phyloP scores from a whole-genome alignment of 805 yeast genomes.

The Metschnikowia sp. region DNA sequence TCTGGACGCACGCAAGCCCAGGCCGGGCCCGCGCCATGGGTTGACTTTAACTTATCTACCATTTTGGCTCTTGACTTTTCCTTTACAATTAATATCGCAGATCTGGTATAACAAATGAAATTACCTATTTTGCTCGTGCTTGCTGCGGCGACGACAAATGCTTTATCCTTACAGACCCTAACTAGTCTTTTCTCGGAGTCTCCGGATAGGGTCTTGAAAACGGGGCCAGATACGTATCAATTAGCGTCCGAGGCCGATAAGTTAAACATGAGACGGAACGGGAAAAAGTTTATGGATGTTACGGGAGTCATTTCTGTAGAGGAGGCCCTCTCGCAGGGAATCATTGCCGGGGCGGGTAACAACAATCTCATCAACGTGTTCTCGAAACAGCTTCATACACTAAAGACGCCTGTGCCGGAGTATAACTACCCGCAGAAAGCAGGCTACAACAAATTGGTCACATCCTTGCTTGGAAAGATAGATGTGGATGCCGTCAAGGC shows the following conservation, averaged over 20 bases:
- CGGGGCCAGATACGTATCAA: slow-evolving; percentile 30
- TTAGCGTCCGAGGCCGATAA: slow-evolving; percentile 38
- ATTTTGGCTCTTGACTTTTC: not conserved
- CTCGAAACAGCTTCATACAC: slow-evolving; percentile 24
- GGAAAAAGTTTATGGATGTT: slow-evolving; percentile 61
- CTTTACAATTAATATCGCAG: not conserved
- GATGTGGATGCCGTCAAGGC: slow-evolving; percentile 45
- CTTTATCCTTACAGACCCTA: slow-evolving; percentile 12
- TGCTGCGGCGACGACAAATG: slow-evolving; percentile 7
- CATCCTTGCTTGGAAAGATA: slow-evolving; percentile 41
- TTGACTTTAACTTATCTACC: not conserved
- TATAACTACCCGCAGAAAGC: slow-evolving; percentile 54
- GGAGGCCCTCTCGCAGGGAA: slow-evolving; percentile 30
- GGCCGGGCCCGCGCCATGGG: no score
- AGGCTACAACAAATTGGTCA: slow-evolving; percentile 36
- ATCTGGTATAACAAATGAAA: slow-evolving; percentile 2
- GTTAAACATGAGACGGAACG: slow-evolving; percentile 34
- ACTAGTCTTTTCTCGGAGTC: not conserved
- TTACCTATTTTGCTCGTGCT: not conserved
- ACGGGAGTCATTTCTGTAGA: slow-evolving; percentile 46
- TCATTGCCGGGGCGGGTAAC: slow-evolving; percentile 16
- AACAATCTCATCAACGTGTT: slow-evolving; percentile 20
- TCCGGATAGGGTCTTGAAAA: slow-evolving; percentile 29
- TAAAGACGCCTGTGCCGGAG: slow-evolving; percentile 24
- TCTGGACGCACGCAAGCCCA: no score